A percentile compares a stretch with the other conserved stretches of the same genome.
Conservation (phyloP, 2,329 filamentous ascomycete genomes). For the Trichoderma citrinoviride region DNA sequence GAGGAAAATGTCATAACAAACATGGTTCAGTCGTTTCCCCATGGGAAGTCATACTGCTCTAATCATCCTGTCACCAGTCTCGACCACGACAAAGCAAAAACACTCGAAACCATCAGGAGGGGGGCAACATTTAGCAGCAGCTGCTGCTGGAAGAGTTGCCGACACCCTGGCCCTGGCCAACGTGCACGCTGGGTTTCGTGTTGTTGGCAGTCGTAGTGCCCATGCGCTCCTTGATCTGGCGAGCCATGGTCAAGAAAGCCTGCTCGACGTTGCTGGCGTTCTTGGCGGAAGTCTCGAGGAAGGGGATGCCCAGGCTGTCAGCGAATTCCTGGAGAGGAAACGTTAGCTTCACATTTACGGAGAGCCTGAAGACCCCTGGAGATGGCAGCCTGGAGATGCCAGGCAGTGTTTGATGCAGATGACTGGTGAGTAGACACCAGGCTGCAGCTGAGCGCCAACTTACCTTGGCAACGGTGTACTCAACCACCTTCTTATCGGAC, state of each 20-base stretch:
- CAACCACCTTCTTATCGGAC: slow-evolving; percentile 99
- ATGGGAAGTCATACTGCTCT: slow-evolving; percentile 28
- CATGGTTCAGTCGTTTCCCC: slow-evolving; percentile 33
- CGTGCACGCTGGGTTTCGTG: slow-evolving; percentile 97
- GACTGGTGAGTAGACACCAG: slow-evolving; percentile 2
- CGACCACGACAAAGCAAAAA: slow-evolving; percentile 22
- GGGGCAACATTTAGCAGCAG: slow-evolving; percentile 70
- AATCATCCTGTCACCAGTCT: slow-evolving; percentile 20
- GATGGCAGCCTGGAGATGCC: slow-evolving; percentile 11
- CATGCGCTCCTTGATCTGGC: slow-evolving; percentile 99
- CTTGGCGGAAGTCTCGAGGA: slow-evolving; percentile 99
- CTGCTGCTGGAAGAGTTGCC: slow-evolving; percentile 80
- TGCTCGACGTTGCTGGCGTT: slow-evolving; percentile 99
- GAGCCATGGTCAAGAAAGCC: slow-evolving; percentile 99
- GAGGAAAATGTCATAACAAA: slow-evolving; percentile 33
- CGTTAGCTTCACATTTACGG: slow-evolving; percentile 25
- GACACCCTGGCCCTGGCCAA: slow-evolving; percentile 91
- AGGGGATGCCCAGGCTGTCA: slow-evolving; percentile 96
- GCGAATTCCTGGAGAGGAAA: slow-evolving; percentile 75
- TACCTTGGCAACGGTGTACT: slow-evolving; percentile 99
- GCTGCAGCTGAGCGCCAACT: slow-evolving; percentile 28
- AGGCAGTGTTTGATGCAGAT: neutral
- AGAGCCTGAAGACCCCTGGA: neutral
- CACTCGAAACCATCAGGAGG: slow-evolving; percentile 13
- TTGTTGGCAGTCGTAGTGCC: slow-evolving; percentile 92